Percentiles rank a stretch among this genome's conserved stretches.
Conservation (phyloP, 192 early-diverging fungal genomes). For the Dissophora globulifera region DNA sequence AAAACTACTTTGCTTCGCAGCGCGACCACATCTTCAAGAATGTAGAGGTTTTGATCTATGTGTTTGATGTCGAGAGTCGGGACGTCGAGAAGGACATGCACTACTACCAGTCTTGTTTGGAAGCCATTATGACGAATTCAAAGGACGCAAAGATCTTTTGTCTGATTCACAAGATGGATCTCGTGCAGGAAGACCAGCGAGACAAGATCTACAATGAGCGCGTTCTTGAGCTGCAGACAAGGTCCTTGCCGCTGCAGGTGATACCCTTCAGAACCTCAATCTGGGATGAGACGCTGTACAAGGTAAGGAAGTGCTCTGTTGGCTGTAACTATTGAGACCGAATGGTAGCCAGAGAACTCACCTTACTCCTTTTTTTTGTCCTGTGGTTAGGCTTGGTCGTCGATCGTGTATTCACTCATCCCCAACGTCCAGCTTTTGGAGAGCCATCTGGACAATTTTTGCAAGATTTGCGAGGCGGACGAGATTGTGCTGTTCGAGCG, state of each 20-base stretch:
- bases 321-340: too few species aligned
- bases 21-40: conserved; percentile 96
- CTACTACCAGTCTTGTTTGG: conserved; percentile 89
- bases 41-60: conserved; percentile 99
- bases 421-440: conserved; percentile 91
- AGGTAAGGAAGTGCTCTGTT: conserved; percentile 62
- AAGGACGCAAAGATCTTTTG: conserved; percentile 95
- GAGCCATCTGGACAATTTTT: conserved; percentile 81
- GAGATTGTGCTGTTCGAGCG: conserved; percentile 97
- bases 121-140: conserved; percentile 82
- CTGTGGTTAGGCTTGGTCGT: conserved; percentile 97
- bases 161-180: conserved; percentile 98
- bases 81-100: conserved; percentile 92
- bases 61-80: conserved; percentile 95
- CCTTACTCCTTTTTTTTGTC: too few species aligned
- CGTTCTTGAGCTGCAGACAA: conserved; percentile 69
- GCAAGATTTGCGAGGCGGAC: conserved; percentile 86
- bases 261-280: conserved; percentile 85
- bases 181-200: conserved; percentile 79
- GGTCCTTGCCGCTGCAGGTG: conserved; percentile 75
- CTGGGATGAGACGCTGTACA: conserved; percentile 94
- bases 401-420: conserved; percentile 94
- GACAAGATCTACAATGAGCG: conserved; percentile 79
- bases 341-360: too few species aligned
- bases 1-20: conserved; percentile 93